These are phyloP conservation scores for Wilcoxina mikolae DNA, from an alignment of 495 filamentous ascomycete genomes.

Conservation along the genomic window DNA sequence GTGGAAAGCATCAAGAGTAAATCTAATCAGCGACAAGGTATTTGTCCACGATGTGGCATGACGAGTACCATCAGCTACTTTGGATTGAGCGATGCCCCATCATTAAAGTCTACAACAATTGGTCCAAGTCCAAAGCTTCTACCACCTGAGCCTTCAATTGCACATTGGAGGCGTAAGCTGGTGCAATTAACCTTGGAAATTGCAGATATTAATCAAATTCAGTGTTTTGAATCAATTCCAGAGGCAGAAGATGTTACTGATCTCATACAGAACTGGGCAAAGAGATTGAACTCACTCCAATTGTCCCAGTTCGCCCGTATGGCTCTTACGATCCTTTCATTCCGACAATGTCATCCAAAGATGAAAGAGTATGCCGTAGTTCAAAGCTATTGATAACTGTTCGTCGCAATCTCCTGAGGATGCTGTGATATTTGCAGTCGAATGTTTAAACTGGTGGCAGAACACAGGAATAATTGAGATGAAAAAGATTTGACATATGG, in stretches of 20 bases:
- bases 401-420: neutral
- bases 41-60: neutral
- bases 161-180: too few species aligned
- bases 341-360: neutral
- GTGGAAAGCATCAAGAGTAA: neutral
- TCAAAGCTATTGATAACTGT: neutral
- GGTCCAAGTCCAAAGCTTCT: too few species aligned
- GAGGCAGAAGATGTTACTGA: neutral
- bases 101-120: too few species aligned
- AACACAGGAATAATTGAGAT: neutral
- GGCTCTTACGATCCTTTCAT: neutral
- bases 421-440: slow-evolving; percentile 14
- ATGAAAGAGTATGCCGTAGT: neutral
- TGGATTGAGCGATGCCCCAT: too few species aligned
- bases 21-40: neutral
- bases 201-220: neutral
- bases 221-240: neutral
- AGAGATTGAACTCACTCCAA: neutral
- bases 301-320: neutral
- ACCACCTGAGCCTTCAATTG: too few species aligned
- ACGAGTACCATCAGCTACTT: neutral
- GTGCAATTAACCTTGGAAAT: too few species aligned
- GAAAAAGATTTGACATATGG: too few species aligned
- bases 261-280: neutral
- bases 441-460: neutral